Base-by-base conservation (phyloP, 305 asterid genomes). In the Ruellia speciosa region DNA sequence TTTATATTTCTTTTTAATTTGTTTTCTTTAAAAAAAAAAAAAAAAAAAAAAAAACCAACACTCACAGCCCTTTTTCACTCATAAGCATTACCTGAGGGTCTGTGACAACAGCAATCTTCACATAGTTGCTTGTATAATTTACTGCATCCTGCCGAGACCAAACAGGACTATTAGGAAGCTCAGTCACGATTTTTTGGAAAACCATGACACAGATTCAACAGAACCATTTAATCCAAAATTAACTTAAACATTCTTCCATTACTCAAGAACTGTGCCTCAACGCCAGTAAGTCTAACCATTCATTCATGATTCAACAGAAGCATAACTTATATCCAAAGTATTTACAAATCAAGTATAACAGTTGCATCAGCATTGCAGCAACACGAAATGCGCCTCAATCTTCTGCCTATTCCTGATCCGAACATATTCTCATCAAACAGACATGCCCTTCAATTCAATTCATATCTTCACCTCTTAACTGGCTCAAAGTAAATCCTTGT, bases 51-150 rank as follows among this genome's bases (percentile, higher is more conserved):
- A 3, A 5, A 34, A 4, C 0, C 34, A 11, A 18, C 10, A 24
- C 2, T 24, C 31, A 24, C 31, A 24, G 31, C 2, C 3, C 4
- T 24, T 24, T 24, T 24, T 24, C 31, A 24, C 31, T 24, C 31
- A 24, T 41, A 18, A 40, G 55, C 34, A 37, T 62, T 70, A 92
- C 99, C 96, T 92, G 99, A 67, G 99, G 99, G 66, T 93, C 97
- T 16, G 99, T 49, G 53, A 93, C 58, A 68, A 88, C 87, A 14
- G 94, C 96, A 46, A 93, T 73, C 70, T 86, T 93, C 68, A 84
- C 81, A 69, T 81, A 84, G 58, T 70, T 69, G 56, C 69, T 76
- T 24, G 83, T 65, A 50, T 65, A 39, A 70, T 78, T 79, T 56
- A 64, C 77, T 70, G 73, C 84, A 60, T 74, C 69, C 64, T 49